These are phyloP conservation scores for Hymenotorrendiella dingleyae DNA, from an alignment of 2,329 filamentous ascomycete genomes.

Conservation along the genomic window DNA sequence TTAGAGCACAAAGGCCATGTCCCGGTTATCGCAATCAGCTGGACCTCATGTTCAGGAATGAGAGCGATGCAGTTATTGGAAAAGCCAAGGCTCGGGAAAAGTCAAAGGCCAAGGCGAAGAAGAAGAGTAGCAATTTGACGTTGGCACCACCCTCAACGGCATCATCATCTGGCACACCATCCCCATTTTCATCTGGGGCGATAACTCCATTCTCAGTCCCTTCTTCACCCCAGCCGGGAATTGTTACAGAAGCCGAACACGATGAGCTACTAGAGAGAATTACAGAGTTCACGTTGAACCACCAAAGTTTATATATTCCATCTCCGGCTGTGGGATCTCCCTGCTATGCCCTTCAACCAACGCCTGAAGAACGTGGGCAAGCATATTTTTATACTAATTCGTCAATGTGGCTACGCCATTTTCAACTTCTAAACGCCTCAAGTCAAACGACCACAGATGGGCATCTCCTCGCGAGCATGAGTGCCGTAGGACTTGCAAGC, in stretches of 20 bases:
- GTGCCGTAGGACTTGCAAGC: constrained; percentile 45
- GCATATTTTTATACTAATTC: constrained; percentile 47
- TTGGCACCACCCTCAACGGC: no score
- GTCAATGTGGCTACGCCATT: constrained; percentile 34
- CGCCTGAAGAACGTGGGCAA: not conserved
- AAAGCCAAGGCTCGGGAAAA: constrained; percentile 36
- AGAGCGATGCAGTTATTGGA: constrained; percentile 48
- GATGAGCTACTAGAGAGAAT: not conserved
- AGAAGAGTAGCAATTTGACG: constrained; percentile 43
- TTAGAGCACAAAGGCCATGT: constrained; percentile 44
- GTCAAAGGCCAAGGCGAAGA: constrained; percentile 25
- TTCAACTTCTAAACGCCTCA: constrained; percentile 8
- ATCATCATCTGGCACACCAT: not conserved
- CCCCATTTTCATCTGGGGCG: no score
- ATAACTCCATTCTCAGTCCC: no score
- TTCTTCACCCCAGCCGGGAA: no score
- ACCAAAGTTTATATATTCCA: not conserved
- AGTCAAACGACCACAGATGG: constrained; percentile 5
- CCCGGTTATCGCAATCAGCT: constrained; percentile 50
- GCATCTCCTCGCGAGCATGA: constrained; percentile 31
- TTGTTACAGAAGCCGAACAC: not conserved
- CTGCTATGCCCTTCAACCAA: not conserved
- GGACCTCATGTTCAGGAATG: constrained; percentile 52
- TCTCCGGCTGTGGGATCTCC: not conserved
- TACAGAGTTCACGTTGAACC: not conserved